Percentiles rank a stretch among this genome's conserved stretches.
These are phyloP conservation scores for Mycena rebaudengoi DNA, from an alignment of 768 basidiomycete species.

Conservation along the genomic window DNA sequence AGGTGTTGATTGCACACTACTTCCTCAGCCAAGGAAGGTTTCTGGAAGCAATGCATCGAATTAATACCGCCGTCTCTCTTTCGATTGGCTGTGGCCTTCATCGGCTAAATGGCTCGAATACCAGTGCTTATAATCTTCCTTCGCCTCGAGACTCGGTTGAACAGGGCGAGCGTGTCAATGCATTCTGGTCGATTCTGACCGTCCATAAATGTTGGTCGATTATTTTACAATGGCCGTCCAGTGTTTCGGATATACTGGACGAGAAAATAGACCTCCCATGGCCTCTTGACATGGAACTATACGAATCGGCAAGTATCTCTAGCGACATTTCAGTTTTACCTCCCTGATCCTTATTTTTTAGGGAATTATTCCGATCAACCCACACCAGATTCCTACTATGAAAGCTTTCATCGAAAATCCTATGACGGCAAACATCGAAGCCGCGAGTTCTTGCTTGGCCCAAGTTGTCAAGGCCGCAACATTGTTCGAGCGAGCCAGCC, in stretches of 20 bases:
- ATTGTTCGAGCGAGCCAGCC: slow-evolving; percentile 37
- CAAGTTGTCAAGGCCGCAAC: slow-evolving; percentile 16
- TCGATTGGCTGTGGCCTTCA: slow-evolving; percentile 28
- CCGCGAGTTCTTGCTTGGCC: slow-evolving; percentile 6
- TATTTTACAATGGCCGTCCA: slow-evolving; percentile 38
- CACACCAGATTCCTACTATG: slow-evolving; percentile 13
- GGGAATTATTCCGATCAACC: slow-evolving; percentile 26
- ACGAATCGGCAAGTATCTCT: slow-evolving; percentile 22
- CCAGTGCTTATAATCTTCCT: slow-evolving; percentile 13
- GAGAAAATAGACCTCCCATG: slow-evolving; percentile 47
- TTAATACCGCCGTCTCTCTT: slow-evolving; percentile 28
- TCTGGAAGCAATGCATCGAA: slow-evolving; percentile 29
- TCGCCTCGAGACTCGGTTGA: slow-evolving; percentile 40
- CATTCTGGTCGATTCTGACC: slow-evolving; percentile 47
- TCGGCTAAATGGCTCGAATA: slow-evolving; percentile 1
- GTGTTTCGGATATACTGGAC: slow-evolving; percentile 35
- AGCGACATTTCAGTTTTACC: neutral
- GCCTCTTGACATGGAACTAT: slow-evolving; percentile 39
- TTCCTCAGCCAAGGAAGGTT: slow-evolving; percentile 27
- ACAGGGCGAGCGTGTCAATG: slow-evolving; percentile 46
- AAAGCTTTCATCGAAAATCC: slow-evolving; percentile 23
- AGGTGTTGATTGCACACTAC: slow-evolving; percentile 48
- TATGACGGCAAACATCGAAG: slow-evolving; percentile 1
- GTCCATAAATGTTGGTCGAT: slow-evolving; percentile 44
- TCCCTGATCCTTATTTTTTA: neutral